phyloP scores from a whole-genome alignment of 139 green algal genomes.

The Tetradesmus obliquus region DNA sequence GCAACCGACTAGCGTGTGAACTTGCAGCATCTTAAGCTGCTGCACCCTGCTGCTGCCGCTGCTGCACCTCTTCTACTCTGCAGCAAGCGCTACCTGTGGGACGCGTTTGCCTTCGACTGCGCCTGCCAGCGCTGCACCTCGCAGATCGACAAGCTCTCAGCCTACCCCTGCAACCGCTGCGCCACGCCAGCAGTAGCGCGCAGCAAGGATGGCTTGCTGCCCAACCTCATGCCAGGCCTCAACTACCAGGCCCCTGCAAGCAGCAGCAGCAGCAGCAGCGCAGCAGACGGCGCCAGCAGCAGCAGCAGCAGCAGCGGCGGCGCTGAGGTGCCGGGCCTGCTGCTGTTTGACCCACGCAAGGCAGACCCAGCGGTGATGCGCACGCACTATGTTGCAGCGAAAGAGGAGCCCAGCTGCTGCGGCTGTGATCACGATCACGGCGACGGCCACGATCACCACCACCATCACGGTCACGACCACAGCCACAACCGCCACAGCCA shows the following conservation, averaged over 20 bases:
- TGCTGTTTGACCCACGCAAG: constrained; percentile 16
- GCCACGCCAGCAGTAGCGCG: background rate
- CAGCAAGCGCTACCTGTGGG: constrained; percentile 5
- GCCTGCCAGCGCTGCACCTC: constrained; percentile 8
- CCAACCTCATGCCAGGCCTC: background rate
- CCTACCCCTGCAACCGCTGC: constrained; percentile 4
- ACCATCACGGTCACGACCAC: background rate
- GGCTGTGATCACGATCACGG: background rate
- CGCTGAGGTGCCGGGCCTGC: background rate
- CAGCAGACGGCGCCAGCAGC: background rate
- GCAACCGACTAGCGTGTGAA: too few species aligned
- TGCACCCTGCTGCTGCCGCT: background rate
- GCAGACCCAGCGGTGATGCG: constrained; percentile 2
- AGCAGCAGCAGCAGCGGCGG: background rate
- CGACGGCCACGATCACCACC: background rate
- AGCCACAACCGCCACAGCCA: background rate
- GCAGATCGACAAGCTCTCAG: constrained; percentile 10
- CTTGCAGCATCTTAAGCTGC: background rate
- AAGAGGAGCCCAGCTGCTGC: background rate
- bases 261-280: background rate
- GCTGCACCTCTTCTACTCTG: background rate
- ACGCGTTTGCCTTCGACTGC: constrained; percentile 8
- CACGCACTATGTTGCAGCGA: background rate
- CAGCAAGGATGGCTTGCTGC: constrained; percentile 3
- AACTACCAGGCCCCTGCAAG: background rate